phyloP scores from a whole-genome alignment of 2,329 filamentous ascomycete species.

The Stemphylium lycopersici region DNA sequence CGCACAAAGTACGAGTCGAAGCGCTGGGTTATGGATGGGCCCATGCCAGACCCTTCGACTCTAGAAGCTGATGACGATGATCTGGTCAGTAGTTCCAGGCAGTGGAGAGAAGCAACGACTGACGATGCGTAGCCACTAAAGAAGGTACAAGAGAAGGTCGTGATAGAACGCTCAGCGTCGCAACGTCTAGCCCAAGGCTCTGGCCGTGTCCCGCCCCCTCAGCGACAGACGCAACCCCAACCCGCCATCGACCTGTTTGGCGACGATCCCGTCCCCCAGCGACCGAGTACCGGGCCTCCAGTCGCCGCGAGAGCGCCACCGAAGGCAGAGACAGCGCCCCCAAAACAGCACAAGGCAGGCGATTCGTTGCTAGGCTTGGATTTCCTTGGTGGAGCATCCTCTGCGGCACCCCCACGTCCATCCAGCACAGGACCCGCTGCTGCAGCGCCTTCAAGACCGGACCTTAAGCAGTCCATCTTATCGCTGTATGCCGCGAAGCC shows the following conservation, averaged over 20 bases:
- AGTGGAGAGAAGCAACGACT: constrained; percentile 7
- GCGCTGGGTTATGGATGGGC: constrained; percentile 98
- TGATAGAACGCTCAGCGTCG: constrained; percentile 65
- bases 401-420: constrained; percentile 74
- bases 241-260: constrained; percentile 77
- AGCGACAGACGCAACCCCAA: constrained; percentile 42
- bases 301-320: constrained; percentile 60
- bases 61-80: constrained; percentile 86
- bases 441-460: constrained; percentile 76
- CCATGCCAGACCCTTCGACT: constrained; percentile 88
- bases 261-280: constrained; percentile 69
- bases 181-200: constrained; percentile 54
- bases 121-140: constrained; percentile 61
- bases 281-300: constrained; percentile 75
- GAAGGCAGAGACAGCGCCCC: constrained; percentile 67
- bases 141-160: constrained; percentile 73
- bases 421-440: constrained; percentile 73
- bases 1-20: constrained; percentile 98
- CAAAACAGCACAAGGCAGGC: constrained; percentile 69
- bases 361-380: constrained; percentile 92
- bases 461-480: constrained; percentile 95
- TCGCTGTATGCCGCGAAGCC: constrained; percentile 90
- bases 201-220: constrained; percentile 36
- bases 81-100: constrained; percentile 60
- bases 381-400: constrained; percentile 78